Base-by-base conservation (phyloP, 2,329 filamentous ascomycete genomes). In the Colletotrichum tanaceti region DNA sequence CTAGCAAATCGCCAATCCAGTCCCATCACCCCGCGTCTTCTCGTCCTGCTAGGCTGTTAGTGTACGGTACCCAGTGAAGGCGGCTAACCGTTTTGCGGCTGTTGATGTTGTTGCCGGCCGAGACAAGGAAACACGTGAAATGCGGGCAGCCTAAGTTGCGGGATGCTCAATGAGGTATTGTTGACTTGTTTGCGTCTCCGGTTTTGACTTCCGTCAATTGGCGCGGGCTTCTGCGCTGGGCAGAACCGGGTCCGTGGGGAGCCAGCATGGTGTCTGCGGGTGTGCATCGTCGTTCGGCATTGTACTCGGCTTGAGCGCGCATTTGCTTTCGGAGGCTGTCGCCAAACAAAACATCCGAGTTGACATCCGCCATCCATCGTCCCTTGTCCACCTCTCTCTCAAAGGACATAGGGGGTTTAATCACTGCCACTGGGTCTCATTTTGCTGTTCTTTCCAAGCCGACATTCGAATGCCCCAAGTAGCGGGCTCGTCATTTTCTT, bases 11-110 rank as follows among this genome's bases (percentile, higher is more conserved):
- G 32, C 32, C 32, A 46, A 69, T 46, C 32, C 43, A 57, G 46
- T 58, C 38, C 44, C 22, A 28, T 41, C 66, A 65, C 66, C 66
- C 66, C 66, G 63, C 62, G 66, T 69, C 63, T 55, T 69, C 24
- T 61, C 47, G 20, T 28, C 41, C 32, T 49, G 43, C 46, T 35
- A 35, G 32, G 32, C 32, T 35, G 1, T 35, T 35, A 35, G 32
- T 35, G 9, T 2, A 35, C 32, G 32, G 32, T 35, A 35, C 32
- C 32, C n/a, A 14, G 44, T 46, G 32, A 52, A 11, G 58, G 57
- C n/a, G n/a, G 41, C 41, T 63, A 46, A 38, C 47, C 24, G 44
- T 46, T 22, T 35, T 59, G 43, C 44, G n/a, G 43, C 46, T n/a
- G 35, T 16, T 38, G 46, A 46, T n/a, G 35, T 20, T 38, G 46